Evolutionary conservation across 352 stramenopile genomes (phyloP), one percentile per base, ranked within the genome.

Genomic region (Globisporangium parvum): DNA sequence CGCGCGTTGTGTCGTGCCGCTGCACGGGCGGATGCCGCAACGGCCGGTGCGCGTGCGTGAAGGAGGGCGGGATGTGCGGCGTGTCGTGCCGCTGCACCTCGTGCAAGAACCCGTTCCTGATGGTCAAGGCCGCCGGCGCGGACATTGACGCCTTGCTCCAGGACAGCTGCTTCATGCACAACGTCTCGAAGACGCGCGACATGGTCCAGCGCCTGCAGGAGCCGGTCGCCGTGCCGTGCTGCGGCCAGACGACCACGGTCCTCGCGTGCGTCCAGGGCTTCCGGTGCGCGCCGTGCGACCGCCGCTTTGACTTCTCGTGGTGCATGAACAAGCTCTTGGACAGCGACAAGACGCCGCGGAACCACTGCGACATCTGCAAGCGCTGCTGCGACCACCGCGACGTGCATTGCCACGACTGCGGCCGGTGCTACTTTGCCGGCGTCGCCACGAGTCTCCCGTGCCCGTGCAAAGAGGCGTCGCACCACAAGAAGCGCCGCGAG

Each of bases 111-210:
- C 83, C 83, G 37, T 93, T 90, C 53, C 60, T 87, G 56, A 88
- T 88, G 73, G 82, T 93, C 41, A 85, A 90, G 58, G 75, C 75
- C 0, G 79, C 80, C 1, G 83, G 83, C 20, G 80, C 80, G 20
- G 73, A 91, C 54, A 89, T 93, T 51, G 77, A 89, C 33, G 77
- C 77, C 17, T 52, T 93, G 47, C 65, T 89, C 1, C 60, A 87
- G 53, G 83, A 93, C 59, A 70, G 73, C 57, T 93, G 83, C 62
- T 93, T 93, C 60, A 93, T 93, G 83, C 83, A 93, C 69, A 93
- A 93, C 53, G 75, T 91, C 48, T 87, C 75, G 51, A 91, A 91
- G 72, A 91, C 79, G 35, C 75, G 83, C 52, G 80, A 91, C 73
- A 93, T 93, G 83, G 77, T 88, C 47, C 58, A 67, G 55, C 75